phyloP scores from a whole-genome alignment of 2,329 filamentous ascomycete genomes.

The Alternaria hordeiaustralica region DNA sequence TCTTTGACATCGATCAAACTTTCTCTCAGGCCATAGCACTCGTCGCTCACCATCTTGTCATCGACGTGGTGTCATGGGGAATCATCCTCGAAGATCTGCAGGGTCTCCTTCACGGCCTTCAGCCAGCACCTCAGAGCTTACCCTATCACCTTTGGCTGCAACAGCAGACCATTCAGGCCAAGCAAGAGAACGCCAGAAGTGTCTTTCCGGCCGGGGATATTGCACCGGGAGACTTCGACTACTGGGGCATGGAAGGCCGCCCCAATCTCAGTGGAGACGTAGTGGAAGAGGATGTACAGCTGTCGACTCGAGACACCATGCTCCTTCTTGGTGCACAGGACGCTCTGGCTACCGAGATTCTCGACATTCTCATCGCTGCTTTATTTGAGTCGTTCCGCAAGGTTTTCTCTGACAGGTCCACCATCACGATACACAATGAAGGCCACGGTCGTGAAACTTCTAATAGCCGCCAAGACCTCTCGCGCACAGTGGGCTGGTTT shows the following conservation, averaged over 20 bases:
- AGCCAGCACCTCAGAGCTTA: slow-evolving; percentile 36
- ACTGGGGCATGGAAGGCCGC: slow-evolving; percentile 48
- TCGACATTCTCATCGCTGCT: slow-evolving; percentile 47
- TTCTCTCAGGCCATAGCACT: slow-evolving; percentile 45
- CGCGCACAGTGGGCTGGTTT: slow-evolving; percentile 60
- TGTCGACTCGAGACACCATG: slow-evolving; percentile 43
- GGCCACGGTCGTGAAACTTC: slow-evolving; percentile 58
- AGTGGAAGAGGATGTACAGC: slow-evolving; percentile 37
- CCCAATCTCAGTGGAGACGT: slow-evolving; percentile 45
- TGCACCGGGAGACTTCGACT: slow-evolving; percentile 36
- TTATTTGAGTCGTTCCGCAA: slow-evolving; percentile 53
- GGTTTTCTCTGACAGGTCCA: slow-evolving; percentile 50
- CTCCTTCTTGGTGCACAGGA: slow-evolving; percentile 42
- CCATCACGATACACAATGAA: slow-evolving; percentile 56
- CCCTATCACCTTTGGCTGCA: slow-evolving; percentile 49
- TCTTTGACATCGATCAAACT: slow-evolving; percentile 47
- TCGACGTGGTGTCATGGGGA: slow-evolving; percentile 51
- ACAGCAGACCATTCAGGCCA: slow-evolving; percentile 40
- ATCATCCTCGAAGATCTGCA: slow-evolving; percentile 49
- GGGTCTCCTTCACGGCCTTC: slow-evolving; percentile 36
- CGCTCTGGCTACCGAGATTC: slow-evolving; percentile 43
- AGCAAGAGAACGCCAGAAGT: slow-evolving; percentile 29
- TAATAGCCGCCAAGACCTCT: slow-evolving; percentile 55
- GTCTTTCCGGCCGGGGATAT: slow-evolving; percentile 37
- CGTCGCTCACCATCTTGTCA: slow-evolving; percentile 47